A percentile compares a stretch with the other conserved stretches of the same genome.
Evolutionary conservation across 371 early-diverging fungal species (phyloP).

Genomic region (Zychaea mexicana): DNA sequence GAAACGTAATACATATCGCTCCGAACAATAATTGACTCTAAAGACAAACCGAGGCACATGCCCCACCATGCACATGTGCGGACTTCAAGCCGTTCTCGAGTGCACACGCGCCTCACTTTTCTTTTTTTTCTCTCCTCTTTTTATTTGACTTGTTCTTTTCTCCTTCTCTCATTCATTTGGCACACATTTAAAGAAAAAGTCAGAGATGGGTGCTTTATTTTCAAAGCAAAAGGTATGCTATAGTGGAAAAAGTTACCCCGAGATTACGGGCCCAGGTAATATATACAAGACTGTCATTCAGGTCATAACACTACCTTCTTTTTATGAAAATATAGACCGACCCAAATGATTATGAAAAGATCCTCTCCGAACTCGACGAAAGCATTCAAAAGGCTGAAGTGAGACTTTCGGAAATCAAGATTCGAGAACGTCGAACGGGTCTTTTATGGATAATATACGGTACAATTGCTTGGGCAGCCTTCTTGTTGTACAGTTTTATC

Average conservation of each 20-base stretch:
- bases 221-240: slow-evolving; percentile 9
- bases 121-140: no score
- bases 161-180: not conserved
- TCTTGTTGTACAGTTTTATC: slow-evolving; percentile 47
- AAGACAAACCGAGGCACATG: no score
- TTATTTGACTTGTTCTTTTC: not conserved
- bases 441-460: slow-evolving; percentile 76
- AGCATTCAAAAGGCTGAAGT: slow-evolving; percentile 75
- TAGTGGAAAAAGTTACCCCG: not conserved
- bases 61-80: no score
- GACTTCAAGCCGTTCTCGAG: no score
- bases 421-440: slow-evolving; percentile 66
- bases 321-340: slow-evolving; percentile 20
- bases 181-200: not conserved
- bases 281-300: no score
- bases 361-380: slow-evolving; percentile 77
- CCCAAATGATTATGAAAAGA: slow-evolving; percentile 75
- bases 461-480: slow-evolving; percentile 66
- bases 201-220: slow-evolving; percentile 5
- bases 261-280: no score
- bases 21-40: no score
- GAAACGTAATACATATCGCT: no score
- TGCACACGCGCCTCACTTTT: no score
- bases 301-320: not conserved
- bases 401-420: slow-evolving; percentile 59